Evolutionary conservation across 768 basidiomycete species (phyloP), one percentile per base, ranked within the genome.

Genomic region (Boletales sp.): DNA sequence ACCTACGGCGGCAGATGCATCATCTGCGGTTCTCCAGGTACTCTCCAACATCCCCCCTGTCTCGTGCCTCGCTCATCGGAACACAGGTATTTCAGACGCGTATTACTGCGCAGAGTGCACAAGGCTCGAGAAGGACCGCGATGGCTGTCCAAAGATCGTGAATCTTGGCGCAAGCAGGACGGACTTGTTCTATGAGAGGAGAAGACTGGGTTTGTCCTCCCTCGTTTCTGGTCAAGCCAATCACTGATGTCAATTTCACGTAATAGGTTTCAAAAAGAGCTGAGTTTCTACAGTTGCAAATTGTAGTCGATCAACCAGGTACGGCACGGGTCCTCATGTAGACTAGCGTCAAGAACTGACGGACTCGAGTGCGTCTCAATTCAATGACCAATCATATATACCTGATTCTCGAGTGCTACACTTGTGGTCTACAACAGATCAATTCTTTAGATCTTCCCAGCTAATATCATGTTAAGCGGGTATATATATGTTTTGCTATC

Each of bases 41-140:
- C 55, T 79, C 59, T 34, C 4, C 37, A 51, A 5, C 30, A 39
- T 40, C 13, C 30, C 8, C 11, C 5, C 18, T 36, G 8, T 31
- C 1, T 8, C 5, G 45, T 2, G 17, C 7, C 30, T 25, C 32
- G 40, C 40, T 4, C 32, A 34, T 18, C 48, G 25, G 25, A 28
- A 7, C 25, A 28, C 43, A 95, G 95, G 95, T 63, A 96, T 99
- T 44, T 97, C 94, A 21, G 96, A 99, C 66, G 96, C 96, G 4
- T 98, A 98, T 70, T 99, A 99, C 63, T 99, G 96, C 56, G 94
- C 95, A 1, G 94, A 95, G 72, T 97, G 92, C 63, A 93, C 90
- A n/a, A 77, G 94, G 44, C 73, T 98, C 44, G 96, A 99, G 67
- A 98, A 98, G 65, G 94, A 97, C 61, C 77, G 96, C 33, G 96